A percentile compares a stretch with the other conserved stretches of the same genome.
These are phyloP conservation scores for Ceratocystis eucalypticola DNA, from an alignment of 2,329 filamentous ascomycete genomes.

Conservation along the genomic window DNA sequence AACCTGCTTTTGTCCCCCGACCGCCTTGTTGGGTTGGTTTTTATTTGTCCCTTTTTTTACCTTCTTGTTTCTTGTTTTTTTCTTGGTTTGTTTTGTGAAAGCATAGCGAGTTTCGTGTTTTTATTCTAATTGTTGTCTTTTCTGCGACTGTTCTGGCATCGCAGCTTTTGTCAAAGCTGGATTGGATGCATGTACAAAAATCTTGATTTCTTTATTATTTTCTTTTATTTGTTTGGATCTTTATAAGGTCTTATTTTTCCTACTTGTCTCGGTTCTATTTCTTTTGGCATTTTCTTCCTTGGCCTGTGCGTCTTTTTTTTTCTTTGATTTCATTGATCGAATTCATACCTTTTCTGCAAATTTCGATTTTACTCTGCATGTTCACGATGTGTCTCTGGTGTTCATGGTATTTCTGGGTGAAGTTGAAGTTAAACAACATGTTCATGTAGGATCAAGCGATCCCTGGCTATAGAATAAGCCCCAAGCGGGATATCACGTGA, in stretches of 20 bases:
- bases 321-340: conserved; percentile 3
- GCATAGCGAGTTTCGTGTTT: conserved; percentile 30
- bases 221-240: neutral
- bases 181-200: conserved; percentile 6
- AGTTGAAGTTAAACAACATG: neutral
- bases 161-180: neutral
- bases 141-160: neutral
- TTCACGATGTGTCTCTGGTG: neutral
- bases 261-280: neutral
- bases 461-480: neutral
- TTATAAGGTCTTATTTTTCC: neutral
- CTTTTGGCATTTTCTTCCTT: neutral
- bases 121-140: conserved; percentile 16
- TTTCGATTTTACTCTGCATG: neutral
- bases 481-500: conserved; percentile 6
- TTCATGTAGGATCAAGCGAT: neutral
- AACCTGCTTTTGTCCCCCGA: too few species aligned
- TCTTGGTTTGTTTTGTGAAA: conserved; percentile 24
- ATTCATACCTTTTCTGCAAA: neutral
- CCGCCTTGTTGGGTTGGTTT: too few species aligned
- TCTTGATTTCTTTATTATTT: conserved; percentile 1
- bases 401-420: neutral
- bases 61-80: conserved; percentile 21
- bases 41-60: conserved; percentile 20
- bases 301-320: neutral